A percentile compares a stretch with the other conserved stretches of the same genome.
Evolutionary conservation across 768 basidiomycete species (phyloP).

Genomic region (Kwoniella heveanensis): DNA sequence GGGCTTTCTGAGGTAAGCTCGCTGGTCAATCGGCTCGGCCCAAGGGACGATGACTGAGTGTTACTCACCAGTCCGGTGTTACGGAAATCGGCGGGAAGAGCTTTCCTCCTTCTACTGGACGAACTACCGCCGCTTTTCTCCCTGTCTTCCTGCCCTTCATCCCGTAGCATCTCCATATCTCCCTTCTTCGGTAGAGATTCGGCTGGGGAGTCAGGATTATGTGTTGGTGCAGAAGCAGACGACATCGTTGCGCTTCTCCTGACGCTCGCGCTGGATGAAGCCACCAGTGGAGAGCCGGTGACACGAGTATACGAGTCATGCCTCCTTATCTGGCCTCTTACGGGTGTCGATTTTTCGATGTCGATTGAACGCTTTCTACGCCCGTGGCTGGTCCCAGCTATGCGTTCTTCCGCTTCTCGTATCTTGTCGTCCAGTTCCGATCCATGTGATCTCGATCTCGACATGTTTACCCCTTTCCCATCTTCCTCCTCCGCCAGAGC

Average conservation of each 20-base stretch:
- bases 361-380: slow-evolving; percentile 9
- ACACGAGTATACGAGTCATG: slow-evolving; percentile 16
- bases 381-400: slow-evolving; percentile 6
- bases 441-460: slow-evolving; percentile 15
- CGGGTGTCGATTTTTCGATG: slow-evolving; percentile 7
- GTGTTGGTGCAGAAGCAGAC: not conserved
- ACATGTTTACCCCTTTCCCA: not conserved
- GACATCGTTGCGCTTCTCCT: slow-evolving; percentile 21
- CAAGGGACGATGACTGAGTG: not conserved
- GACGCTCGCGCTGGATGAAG: slow-evolving; percentile 6
- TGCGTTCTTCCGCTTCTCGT: slow-evolving; percentile 24
- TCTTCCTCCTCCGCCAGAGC: slow-evolving; percentile 6
- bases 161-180: slow-evolving; percentile 8
- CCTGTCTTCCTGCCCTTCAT: slow-evolving; percentile 23
- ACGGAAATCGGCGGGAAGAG: slow-evolving; percentile 40
- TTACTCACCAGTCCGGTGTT: slow-evolving; percentile 28
- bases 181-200: not conserved
- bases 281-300: slow-evolving; percentile 6
- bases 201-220: slow-evolving; percentile 9
- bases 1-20: not conserved
- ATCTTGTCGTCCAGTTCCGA: slow-evolving; percentile 28
- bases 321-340: slow-evolving; percentile 1
- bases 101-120: slow-evolving; percentile 38
- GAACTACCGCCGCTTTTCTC: slow-evolving; percentile 42
- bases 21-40: too few relatives aligned